phyloP scores from a whole-genome alignment of 2,329 filamentous ascomycete species.

The Colletotrichum caudatum region DNA sequence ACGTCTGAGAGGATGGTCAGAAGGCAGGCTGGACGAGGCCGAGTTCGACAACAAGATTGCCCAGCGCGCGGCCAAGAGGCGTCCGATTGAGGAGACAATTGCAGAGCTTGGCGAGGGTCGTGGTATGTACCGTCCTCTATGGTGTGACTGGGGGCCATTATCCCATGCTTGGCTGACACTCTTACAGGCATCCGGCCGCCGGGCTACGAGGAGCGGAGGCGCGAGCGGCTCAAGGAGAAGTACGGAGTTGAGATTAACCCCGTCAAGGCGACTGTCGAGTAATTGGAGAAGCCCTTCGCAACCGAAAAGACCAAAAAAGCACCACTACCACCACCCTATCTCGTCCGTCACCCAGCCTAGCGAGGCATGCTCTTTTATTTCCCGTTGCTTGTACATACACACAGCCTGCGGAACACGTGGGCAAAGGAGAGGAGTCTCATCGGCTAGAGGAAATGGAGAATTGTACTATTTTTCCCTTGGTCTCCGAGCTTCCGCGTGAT shows the following conservation, averaged over 20 bases:
- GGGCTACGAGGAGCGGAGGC: conserved; percentile 87
- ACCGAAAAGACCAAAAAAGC: conserved; percentile 5
- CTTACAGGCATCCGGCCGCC: conserved; percentile 79
- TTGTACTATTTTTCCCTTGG: conserved; percentile 43
- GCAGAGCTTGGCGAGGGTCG: conserved; percentile 86
- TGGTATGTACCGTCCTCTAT: conserved; percentile 65
- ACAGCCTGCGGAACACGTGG: conserved; percentile 35
- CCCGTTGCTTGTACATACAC: conserved; percentile 43
- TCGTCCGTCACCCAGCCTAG: conserved; percentile 16
- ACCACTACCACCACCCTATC: conserved; percentile 12
- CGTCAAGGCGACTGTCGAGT: conserved; percentile 65
- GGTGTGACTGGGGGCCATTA: background rate
- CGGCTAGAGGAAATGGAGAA: conserved; percentile 51
- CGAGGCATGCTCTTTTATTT: conserved; percentile 39
- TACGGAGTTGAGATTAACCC: conserved; percentile 88
- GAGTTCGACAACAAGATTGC: conserved; percentile 83
- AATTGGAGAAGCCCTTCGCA: conserved; percentile 37
- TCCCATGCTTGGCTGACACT: conserved; percentile 22
- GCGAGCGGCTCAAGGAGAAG: conserved; percentile 83
- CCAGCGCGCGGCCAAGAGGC: conserved; percentile 78
- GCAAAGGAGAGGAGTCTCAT: conserved; percentile 41
- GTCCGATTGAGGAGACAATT: conserved; percentile 83
- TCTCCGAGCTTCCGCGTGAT: conserved; percentile 39
- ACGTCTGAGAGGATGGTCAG: conserved; percentile 60
- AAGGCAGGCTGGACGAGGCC: conserved; percentile 66